These are phyloP conservation scores for Fusarium bactridioides DNA, from an alignment of 2,329 filamentous ascomycete genomes.

Conservation along the genomic window DNA sequence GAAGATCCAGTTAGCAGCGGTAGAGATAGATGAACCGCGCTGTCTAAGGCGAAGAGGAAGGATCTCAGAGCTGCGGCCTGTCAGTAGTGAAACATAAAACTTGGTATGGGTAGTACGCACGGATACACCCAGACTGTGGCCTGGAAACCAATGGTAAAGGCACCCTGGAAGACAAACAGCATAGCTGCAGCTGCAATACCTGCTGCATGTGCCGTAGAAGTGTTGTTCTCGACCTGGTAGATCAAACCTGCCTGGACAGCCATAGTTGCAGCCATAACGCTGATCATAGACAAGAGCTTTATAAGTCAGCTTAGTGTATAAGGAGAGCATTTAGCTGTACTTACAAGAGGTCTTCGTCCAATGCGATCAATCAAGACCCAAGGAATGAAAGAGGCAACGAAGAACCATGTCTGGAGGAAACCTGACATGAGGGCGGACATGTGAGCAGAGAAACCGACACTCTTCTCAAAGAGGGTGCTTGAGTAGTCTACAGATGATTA, in stretches of 20 bases:
- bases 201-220: conserved; percentile 42
- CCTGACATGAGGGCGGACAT: conserved; percentile 61
- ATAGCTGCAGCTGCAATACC: conserved; percentile 52
- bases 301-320: not conserved
- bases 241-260: conserved; percentile 51
- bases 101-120: not conserved
- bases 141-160: conserved; percentile 51
- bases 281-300: conserved; percentile 51
- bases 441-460: conserved; percentile 51
- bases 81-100: not conserved
- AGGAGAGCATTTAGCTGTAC: accelerated
- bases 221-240: conserved; percentile 50
- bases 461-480: conserved; percentile 55
- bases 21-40: conserved; percentile 45
- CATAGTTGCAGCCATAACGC: conserved; percentile 52
- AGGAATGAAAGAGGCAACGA: conserved; percentile 51
- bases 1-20: conserved; percentile 47
- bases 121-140: conserved; percentile 48
- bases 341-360: conserved; percentile 26
- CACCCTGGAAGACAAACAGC: conserved; percentile 52
- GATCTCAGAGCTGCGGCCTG: conserved; percentile 41
- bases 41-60: conserved; percentile 44
- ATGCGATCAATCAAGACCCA: conserved; percentile 33
- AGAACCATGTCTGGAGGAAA: conserved; percentile 58
- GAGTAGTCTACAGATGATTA: conserved; percentile 48